Base-by-base conservation (phyloP, 2,329 filamentous ascomycete species). In the Escovopsis sp. region DNA sequence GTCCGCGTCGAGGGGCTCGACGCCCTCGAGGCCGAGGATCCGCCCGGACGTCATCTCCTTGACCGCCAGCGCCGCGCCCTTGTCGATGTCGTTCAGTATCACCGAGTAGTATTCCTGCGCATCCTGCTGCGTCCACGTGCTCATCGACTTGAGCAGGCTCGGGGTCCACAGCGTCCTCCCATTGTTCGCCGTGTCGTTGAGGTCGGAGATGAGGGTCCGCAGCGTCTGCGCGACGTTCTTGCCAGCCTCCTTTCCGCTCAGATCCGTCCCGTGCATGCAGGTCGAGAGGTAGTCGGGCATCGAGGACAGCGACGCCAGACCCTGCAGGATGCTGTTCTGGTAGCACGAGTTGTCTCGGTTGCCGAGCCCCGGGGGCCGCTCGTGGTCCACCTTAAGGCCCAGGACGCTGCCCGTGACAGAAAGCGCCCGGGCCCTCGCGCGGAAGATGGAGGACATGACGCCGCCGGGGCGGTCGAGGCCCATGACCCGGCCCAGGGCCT, bases 331-430 rank as follows among this genome's bases (percentile, higher is more conserved):
- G 57, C 88, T 95, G 61, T 98, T 98, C 61, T 96, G 91, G 59
- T 94, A 98, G 66, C 91, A 96, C 2, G 87, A 94, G 58, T 95
- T 94, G 65, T 94, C 85, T 65, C 80, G 81, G 59, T 98, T 98
- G 9, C 85, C 86, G 42, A 96, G 65, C 0, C 91, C 91, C 2
- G 67, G 71, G 40, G 69, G 82, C 30, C 62, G 60, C 37, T 70
- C 64, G 23, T 61, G 54, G 23, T 59, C 59, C 23, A 53, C 50
- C 49, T 66, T 70, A 23, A 63, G 48, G 26, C 59, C 56, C 42
- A 66, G 52, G 33, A 64, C 57, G 42, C 55, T 63, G 35, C 62
- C 67, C 1, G 72, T 73, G 38, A 80, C 57, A 11, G 68, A 70
- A 34, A 78, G 58, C 18, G 72, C 69, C 43, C 72, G 70, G 43